These are phyloP conservation scores for Simplicillium sp. DNA, from an alignment of 2,329 filamentous ascomycete genomes.

Conservation along the genomic window DNA sequence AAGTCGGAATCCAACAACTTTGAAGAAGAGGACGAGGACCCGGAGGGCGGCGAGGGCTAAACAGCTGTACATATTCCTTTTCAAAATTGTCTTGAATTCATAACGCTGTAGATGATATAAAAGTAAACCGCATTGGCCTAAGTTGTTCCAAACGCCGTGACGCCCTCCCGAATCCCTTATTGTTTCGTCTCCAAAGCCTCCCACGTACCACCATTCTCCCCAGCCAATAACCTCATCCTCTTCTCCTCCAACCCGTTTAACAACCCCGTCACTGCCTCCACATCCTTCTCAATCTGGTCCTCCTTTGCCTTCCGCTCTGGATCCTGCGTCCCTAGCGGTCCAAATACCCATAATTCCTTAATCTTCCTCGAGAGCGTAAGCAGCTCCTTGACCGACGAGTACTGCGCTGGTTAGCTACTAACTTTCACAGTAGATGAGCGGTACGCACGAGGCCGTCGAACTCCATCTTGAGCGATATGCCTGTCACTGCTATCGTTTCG, in stretches of 20 bases:
- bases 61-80: neutral
- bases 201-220: slow-evolving; percentile 26
- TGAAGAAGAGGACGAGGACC: slow-evolving; percentile 42
- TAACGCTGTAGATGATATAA: neutral
- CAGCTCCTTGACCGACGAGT: slow-evolving; percentile 34
- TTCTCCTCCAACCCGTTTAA: slow-evolving; percentile 23
- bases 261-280: slow-evolving; percentile 22
- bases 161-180: neutral
- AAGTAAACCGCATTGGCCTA: neutral
- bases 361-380: slow-evolving; percentile 31
- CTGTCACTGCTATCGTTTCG: slow-evolving; percentile 29
- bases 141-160: too few relatives aligned
- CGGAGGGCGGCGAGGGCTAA: slow-evolving; percentile 35
- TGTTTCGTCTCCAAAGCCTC: slow-evolving; percentile 14
- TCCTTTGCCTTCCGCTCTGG: slow-evolving; percentile 23
- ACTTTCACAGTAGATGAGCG: fast-evolving
- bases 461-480: slow-evolving; percentile 34
- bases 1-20: slow-evolving; percentile 33
- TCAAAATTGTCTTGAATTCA: neutral
- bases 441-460: slow-evolving; percentile 29
- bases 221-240: slow-evolving; percentile 23
- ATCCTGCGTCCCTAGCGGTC: slow-evolving; percentile 29
- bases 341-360: slow-evolving; percentile 36
- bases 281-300: slow-evolving; percentile 24
- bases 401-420: slow-evolving; percentile 14